Evolutionary conservation across 2,329 filamentous ascomycete genomes (phyloP), one percentile per base, ranked within the genome.

Genomic region (Sporothrix euskadiensis): DNA sequence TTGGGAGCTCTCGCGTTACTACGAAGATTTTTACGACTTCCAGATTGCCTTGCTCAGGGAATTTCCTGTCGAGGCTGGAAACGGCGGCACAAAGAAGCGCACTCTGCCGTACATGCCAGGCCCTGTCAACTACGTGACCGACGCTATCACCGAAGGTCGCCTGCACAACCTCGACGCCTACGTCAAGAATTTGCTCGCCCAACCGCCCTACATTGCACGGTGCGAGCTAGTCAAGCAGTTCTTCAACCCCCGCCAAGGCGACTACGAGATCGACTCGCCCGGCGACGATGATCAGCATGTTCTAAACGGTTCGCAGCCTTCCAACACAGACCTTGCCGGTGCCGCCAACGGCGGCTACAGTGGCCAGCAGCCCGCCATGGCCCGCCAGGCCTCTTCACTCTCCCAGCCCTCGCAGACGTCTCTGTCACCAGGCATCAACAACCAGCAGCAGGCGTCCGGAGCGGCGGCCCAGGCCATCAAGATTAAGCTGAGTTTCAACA

Each of bases 11-110:
- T 95, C 94, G 54, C 90, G 96, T 76, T 96, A 97, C 80, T 99
- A 99, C 80, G 94, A 98, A 81, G 96, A 98, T 83, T 99, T 99
- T 80, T 99, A 98, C 83, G 96, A 98, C 81, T 95, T 98, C 81
- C 96, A 99, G 81, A 98, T 98, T 79, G 93, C 94, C 44, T 89
- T 99, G 9, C 88, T 99, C 68, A 95, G 94, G 61, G 93, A 91
- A 76, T 98, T 98, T 79, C 95, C 96, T 30, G 90, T 92, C 49
- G 96, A 98, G 82, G 95, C 96, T 52, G 96, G 96, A 71, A 96
- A 97, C 79, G 92, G 91, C 22, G 91, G 91, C 61, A 88, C 87
- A 69, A 90, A 94, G 79, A 91, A 92, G 79, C 91, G 96, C 73
- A 94, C 92, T 9, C 83, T 99, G 14, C 96, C 96, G 1, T 98